Conservation (phyloP, 1,139 yeast genomes). For the Cylindricascospora bacillispora region DNA sequence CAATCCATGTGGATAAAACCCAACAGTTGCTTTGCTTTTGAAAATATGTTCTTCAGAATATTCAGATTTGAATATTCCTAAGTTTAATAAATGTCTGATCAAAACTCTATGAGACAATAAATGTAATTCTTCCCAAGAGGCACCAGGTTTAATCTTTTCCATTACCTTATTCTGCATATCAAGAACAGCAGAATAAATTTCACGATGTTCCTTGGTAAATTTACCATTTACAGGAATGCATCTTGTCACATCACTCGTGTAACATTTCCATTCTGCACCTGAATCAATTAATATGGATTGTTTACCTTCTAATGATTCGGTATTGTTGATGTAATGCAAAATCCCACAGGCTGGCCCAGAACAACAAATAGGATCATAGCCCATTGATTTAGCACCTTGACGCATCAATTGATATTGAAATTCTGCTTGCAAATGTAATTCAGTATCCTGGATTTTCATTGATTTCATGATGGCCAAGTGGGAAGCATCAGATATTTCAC, state of each 20-base stretch:
- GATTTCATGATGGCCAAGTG: conserved; percentile 92
- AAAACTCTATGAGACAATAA: conserved; percentile 64
- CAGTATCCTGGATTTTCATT: conserved; percentile 72
- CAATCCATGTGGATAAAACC: conserved; percentile 89
- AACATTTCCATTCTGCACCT: conserved; percentile 93
- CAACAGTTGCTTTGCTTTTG: conserved; percentile 54
- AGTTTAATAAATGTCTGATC: conserved; percentile 52
- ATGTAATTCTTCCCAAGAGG: conserved; percentile 75
- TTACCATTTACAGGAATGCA: conserved; percentile 87
- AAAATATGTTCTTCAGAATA: conserved; percentile 53
- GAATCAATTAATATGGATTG: conserved; percentile 80
- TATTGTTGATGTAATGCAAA: conserved; percentile 79
- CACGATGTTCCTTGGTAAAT: conserved; percentile 79
- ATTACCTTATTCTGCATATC: conserved; percentile 72
- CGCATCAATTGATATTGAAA: conserved; percentile 86
- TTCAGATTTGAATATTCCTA: conserved; percentile 65
- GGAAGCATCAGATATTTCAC: conserved; percentile 73
- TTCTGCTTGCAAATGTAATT: conserved; percentile 90
- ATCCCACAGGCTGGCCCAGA: conserved; percentile 89
- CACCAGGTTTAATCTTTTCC: conserved; percentile 67
- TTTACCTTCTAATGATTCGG: conserved; percentile 45
- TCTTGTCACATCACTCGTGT: conserved; percentile 89
- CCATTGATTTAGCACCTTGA: conserved; percentile 80
- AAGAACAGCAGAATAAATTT: conserved; percentile 66
- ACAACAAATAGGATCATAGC: conserved; percentile 94